Evolutionary conservation across 2,329 filamentous ascomycete species (phyloP), one percentile per base, ranked within the genome.

Genomic region (Pseudogymnoascus sp.): DNA sequence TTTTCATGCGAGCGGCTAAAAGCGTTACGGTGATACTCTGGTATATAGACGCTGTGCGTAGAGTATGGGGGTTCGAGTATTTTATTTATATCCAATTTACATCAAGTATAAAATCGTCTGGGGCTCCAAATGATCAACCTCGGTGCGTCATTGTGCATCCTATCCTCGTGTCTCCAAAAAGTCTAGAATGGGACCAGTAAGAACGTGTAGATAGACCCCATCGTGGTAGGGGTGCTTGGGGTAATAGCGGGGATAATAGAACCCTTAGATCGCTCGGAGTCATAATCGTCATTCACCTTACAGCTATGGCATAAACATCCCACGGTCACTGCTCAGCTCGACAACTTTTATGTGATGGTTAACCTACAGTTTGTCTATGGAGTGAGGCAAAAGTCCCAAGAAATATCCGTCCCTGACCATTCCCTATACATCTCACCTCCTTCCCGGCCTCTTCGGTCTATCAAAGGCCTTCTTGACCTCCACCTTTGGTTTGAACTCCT

Each of bases 361-460:
- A 33, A 54, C 47, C 16, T 35, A 35, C 47, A 54, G n/a, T 7
- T 18, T 54, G 25, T 54, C 28, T 20, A 33, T 16, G 4, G 8
- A 50, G 7, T 50, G 1, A 30, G 18, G 25, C n/a, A 54, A 18
- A 33, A 12, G 8, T 18, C 28, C 9, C 9, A 18, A 54, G 28
- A 54, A 33, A 33, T 14, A 12, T 20, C 28, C n/a, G 33, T 22
- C 28, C 28, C 8, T 18, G n/a, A n/a, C 6, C 14, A 54, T 54
- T 35, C 11, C 9, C 9, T 20, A 20, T 54, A 8, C 8, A 14
- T 6, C n/a, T 54, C 47, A 71, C 63, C 67, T 70, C 57, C 70
- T 64, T 37, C 90, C 90, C 4, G 90, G 90, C 69, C 89, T 82
- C 83, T 91, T 92, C 28, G 90, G 90, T 71, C 89, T 82, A 69